Base-by-base conservation (phyloP, 176 grass and related monocot genomes). In the Phoenix roebelenii region DNA sequence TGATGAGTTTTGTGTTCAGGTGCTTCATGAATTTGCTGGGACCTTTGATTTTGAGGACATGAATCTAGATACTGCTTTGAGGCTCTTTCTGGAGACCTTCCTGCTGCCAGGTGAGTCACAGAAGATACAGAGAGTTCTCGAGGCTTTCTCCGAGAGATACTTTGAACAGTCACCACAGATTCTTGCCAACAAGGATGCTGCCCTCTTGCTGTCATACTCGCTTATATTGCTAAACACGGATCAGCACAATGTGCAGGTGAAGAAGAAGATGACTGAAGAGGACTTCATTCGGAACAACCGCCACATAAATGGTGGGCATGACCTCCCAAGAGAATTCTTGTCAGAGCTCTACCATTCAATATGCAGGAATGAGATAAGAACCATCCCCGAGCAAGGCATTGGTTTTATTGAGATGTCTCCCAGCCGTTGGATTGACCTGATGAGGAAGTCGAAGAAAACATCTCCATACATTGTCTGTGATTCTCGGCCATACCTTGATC, bases 201-300 rank as follows among this genome's bases (percentile, higher is more conserved):
- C 94, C 72, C 76, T 93, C 28, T 3, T 98, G 23, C 73, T 98
- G 59, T 76, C 94, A 18, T 98, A 98, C 69, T 98, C 94, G 53
- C 83, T 98, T 58, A 98, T 98, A 84, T 85, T 98, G 94, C 79
- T 98, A 44, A 98, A 98, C 77, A 98, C 94, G 26, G 94, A 98
- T 83, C 94, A 98, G 67, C 94, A 98, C 64, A 98, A 98, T 70
- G 89, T 85, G 79, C 94, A 98, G 64, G 94, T 98, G 59, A 98
- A 98, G 71, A 98, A 93, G 74, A 98, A 98, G 72, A 98, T 98
- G 94, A 98, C 94, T 0, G 88, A 98, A 72, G 94, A 98, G 59
- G 94, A 98, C 72, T 98, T 98, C 68, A 92, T 98, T 59, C 80
- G 89, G 78, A 98, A 98, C 29, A 98, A 98, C 56, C 86, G 94